Base-by-base conservation (phyloP, 768 basidiomycete species). In the Russula vinacea region DNA sequence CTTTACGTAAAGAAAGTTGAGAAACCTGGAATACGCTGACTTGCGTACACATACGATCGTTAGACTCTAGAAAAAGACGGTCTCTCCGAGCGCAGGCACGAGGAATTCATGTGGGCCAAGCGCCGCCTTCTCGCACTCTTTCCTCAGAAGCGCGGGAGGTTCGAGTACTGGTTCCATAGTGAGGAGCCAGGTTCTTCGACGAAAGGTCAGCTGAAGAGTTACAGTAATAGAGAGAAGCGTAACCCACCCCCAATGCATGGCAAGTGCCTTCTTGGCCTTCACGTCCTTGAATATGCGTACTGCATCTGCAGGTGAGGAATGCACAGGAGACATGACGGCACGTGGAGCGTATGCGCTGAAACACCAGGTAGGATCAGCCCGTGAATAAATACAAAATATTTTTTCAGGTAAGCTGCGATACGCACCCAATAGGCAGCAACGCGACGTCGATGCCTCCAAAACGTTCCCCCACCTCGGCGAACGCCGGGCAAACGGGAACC, bases 241-340 rank as follows among this genome's bases (percentile, higher is more conserved):
- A 42, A 26, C 78, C 35, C 68, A 84, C 83, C 83, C 86, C 86
- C 86, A 89, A 72, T 88, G 88, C 81, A 89, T 89, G 0, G 81
- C 88, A 5, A 89, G 69, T 0, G 84, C 87, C 61, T 78, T 79
- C 73, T 81, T 79, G 39, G 86, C 83, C 49, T 75, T 76, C 45
- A 87, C 74, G 70, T 90, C 88, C 67, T 80, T 75, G 78, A 87
- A 89, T 2, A 90, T 76, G n/a, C 79, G 74, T 4, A 90, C 88
- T 39, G 86, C 82, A 70, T 90, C 89, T 52, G 83, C 79, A 1
- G 89, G 89, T 0, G 82, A 80, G 59, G 81, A 83, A 72, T 90
- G 88, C 13, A 88, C 74, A 16, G 80, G 73, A 14, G 80, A 83
- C 81, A 85, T 81, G 68, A 78, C 76, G 42, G 73, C 69, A n/a